Base-by-base conservation (phyloP, 2,329 filamentous ascomycete species). In the Rhinocladiella mackenziei region DNA sequence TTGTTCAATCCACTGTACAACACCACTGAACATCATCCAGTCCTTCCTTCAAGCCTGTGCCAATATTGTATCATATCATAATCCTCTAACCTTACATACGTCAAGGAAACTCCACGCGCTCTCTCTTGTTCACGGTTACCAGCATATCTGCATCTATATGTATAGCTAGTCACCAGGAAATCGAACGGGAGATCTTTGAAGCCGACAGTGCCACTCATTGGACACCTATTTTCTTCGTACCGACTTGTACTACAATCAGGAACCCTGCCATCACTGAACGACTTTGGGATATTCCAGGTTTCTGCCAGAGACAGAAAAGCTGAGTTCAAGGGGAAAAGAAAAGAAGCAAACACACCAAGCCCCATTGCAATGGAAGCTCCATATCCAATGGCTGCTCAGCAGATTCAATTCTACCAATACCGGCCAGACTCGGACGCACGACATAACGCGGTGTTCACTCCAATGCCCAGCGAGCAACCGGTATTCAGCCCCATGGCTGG, bases 371-470 rank as follows among this genome's bases (percentile, higher is more conserved):
- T 53, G 50, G 50, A 53, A 41, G 40, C 34, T 13, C 46, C 45
- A 35, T 53, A 50, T 26, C 41, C 53, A 48, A 56, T 57, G 55
- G 53, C 51, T 32, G 43, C 50, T 19, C 51, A 49, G 43, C 55
- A 54, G 47, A 78, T 82, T 55, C 74, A 85, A 47, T 94, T 89
- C 74, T 89, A 86, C 77, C 92, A 89, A 75, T 94, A 91, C 73
- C 83, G 80, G 60, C 81, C 84, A 55, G 86, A 92, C 58, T 76
- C 83, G 54, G 81, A 79, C 65, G 73, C 80, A 52, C 84, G 89
- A 63, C 76, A 77, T 62, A 83, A 89, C 68, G 80, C 80, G 42
- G 82, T 86, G 68, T 89, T 88, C 72, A 78, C 81, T 54, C 77
- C 80, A 50, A 77, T 80, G 62, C 79, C 77, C 49, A 68, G 70